Evolutionary conservation across 495 filamentous ascomycete species (phyloP).

Genomic region (Aspergillus nanangensis): DNA sequence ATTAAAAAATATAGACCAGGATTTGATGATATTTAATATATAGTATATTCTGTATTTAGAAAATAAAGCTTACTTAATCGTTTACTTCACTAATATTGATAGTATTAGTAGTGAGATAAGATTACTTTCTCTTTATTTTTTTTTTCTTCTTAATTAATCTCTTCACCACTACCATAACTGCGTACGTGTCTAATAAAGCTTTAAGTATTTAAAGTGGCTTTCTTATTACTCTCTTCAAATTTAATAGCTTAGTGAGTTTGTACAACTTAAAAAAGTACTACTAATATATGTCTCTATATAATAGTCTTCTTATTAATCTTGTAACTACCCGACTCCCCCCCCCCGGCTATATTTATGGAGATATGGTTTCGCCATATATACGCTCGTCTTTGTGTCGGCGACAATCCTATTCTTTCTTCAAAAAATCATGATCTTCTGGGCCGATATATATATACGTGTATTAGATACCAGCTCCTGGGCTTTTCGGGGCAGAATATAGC

Average conservation of each 20-base stretch:
- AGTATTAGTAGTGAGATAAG: too few relatives aligned
- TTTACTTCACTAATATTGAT: too few relatives aligned
- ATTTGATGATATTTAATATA: neutral
- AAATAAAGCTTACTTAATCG: too few relatives aligned
- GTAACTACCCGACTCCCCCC: too few relatives aligned
- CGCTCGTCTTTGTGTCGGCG: neutral
- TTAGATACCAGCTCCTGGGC: neutral
- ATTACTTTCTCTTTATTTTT: too few relatives aligned
- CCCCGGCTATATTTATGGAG: neutral
- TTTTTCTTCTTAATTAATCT: too few relatives aligned
- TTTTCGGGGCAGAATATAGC: neutral
- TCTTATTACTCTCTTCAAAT: too few relatives aligned
- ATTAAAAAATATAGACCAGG: neutral
- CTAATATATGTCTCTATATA: neutral
- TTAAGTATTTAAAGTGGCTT: neutral
- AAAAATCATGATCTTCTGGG: neutral
- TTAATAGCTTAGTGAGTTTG: too few relatives aligned
- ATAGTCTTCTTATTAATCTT: neutral
- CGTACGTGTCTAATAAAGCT: conserved; percentile 4
- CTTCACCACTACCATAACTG: neutral
- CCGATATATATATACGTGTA: neutral
- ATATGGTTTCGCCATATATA: neutral
- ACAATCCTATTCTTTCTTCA: neutral
- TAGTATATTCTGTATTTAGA: too few relatives aligned
- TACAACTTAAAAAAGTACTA: neutral